These are phyloP conservation scores for Aspergillus fructus DNA, from an alignment of 2,329 filamentous ascomycete genomes.

Conservation along the genomic window DNA sequence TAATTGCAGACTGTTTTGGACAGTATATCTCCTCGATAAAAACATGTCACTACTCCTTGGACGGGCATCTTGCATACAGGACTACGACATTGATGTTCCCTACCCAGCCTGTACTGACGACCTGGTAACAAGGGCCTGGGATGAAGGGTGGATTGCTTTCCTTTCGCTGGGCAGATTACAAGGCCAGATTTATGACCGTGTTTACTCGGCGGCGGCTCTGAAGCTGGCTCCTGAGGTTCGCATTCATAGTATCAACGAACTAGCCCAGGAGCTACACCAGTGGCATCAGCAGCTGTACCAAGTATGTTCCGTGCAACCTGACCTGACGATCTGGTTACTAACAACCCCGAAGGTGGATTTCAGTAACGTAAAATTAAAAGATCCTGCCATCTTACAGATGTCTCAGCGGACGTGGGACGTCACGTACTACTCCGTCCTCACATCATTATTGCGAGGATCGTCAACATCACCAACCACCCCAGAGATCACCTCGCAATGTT, in stretches of 20 bases:
- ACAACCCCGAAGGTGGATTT: slow-evolving; percentile 13
- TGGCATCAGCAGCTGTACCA: slow-evolving; percentile 9
- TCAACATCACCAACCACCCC: not conserved
- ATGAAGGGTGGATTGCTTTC: slow-evolving; percentile 1
- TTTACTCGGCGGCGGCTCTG: slow-evolving; percentile 17
- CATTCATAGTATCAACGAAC: slow-evolving; percentile 4
- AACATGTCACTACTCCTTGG: slow-evolving; percentile 5
- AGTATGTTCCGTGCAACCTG: not conserved
- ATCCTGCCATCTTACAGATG: slow-evolving; percentile 13
- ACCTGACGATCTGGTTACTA: not conserved
- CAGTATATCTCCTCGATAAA: slow-evolving; percentile 3
- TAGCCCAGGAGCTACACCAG: slow-evolving; percentile 12
- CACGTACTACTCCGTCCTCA: slow-evolving; percentile 20
- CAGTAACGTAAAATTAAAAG: slow-evolving; percentile 12
- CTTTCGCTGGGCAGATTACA: slow-evolving; percentile 13
- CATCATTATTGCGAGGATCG: slow-evolving; percentile 16
- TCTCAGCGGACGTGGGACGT: slow-evolving; percentile 20
- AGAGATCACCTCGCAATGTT: slow-evolving; percentile 19
- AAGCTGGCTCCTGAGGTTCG: slow-evolving; percentile 5
- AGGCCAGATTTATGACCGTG: slow-evolving; percentile 13
- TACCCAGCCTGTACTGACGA: not conserved
- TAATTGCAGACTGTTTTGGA: slow-evolving; percentile 6
- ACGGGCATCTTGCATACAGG: not conserved
- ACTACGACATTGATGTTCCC: not conserved
- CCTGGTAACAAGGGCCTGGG: not conserved